Conservation (phyloP, 257 asterid species). For the Paulownia fortunei region DNA sequence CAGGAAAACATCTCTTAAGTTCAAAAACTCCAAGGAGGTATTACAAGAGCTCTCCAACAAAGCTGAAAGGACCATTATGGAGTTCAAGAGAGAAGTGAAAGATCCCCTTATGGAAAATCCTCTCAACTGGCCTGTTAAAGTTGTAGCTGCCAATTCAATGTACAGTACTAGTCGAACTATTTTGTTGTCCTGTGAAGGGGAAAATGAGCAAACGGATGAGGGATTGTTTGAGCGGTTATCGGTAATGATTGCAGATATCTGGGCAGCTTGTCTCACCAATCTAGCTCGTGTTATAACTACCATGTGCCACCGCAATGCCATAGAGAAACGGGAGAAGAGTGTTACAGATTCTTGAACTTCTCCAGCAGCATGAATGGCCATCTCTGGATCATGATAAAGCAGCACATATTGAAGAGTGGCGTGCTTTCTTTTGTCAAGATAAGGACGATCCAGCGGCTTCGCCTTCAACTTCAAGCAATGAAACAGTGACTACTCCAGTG, state of each 20-base stretch:
- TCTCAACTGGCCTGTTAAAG: slow-evolving; percentile 9
- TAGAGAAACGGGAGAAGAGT: not conserved
- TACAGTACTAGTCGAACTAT: slow-evolving; percentile 1
- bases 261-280: slow-evolving; percentile 7
- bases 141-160: slow-evolving; percentile 26
- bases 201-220: not conserved
- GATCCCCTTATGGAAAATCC: not conserved
- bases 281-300: not conserved
- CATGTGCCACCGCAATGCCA: not conserved
- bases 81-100: not conserved
- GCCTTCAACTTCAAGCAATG: no score
- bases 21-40: not conserved
- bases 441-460: no score
- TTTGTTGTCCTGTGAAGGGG: not conserved
- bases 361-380: not conserved
- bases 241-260: not conserved
- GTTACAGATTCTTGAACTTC: not conserved
- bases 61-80: not conserved
- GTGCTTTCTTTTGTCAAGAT: not conserved
- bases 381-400: not conserved
- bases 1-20: not conserved
- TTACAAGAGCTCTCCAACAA: not conserved
- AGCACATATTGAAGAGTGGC: not conserved
- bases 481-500: no score
- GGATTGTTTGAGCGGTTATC: not conserved